phyloP scores from a whole-genome alignment of 2,329 filamentous ascomycete genomes.

The Aspergillus proliferans region DNA sequence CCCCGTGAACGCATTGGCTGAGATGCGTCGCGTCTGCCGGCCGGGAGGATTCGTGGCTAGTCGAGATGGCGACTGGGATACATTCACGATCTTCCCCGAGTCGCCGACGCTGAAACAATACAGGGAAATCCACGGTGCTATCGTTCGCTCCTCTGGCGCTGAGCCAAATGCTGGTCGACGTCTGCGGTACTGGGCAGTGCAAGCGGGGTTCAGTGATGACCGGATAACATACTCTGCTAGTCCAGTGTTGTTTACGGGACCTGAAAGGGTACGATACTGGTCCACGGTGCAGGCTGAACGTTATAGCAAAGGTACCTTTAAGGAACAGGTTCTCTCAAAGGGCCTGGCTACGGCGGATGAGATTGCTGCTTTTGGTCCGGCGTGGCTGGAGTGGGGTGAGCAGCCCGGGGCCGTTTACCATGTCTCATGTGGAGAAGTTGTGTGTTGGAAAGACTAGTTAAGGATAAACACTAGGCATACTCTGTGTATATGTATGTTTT shows the following conservation, averaged over 20 bases:
- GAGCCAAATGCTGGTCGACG: slow-evolving; percentile 19
- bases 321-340: background rate
- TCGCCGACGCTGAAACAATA: slow-evolving; percentile 18
- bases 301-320: background rate
- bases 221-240: background rate
- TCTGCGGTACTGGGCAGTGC: background rate
- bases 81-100: slow-evolving; percentile 25
- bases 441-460: background rate
- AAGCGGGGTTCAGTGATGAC: background rate
- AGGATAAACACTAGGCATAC: background rate
- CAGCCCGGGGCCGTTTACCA: background rate
- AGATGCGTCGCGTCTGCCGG: slow-evolving; percentile 52
- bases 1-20: slow-evolving; percentile 45
- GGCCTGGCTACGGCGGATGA: background rate
- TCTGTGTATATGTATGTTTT: too few relatives aligned
- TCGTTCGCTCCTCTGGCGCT: slow-evolving; percentile 23
- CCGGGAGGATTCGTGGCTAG: slow-evolving; percentile 48
- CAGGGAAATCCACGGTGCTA: slow-evolving; percentile 19
- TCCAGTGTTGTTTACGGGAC: background rate
- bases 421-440: background rate
- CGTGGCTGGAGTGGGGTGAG: background rate
- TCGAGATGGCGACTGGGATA: slow-evolving; percentile 32
- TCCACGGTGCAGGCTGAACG: background rate
- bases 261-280: background rate
- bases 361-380: background rate